phyloP scores from a whole-genome alignment of 306 rosid genomes.

The Pterocarpus macrocarpus region DNA sequence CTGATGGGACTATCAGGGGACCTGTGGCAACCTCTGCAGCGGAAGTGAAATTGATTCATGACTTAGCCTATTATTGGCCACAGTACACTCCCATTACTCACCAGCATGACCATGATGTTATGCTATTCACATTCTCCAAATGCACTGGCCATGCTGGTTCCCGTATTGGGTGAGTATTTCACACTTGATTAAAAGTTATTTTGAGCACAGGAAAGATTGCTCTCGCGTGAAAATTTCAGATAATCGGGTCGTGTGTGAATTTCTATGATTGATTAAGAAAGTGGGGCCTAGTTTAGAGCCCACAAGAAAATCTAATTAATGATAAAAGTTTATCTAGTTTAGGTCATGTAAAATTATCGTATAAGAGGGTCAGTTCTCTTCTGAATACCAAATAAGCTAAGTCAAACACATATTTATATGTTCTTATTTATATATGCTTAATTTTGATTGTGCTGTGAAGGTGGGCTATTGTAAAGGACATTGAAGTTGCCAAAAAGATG shows the following conservation, averaged over 20 bases:
- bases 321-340: no score
- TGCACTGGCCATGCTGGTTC: conserved; percentile 95
- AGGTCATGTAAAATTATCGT: no score
- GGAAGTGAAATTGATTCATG: conserved; percentile 64
- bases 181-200: no score
- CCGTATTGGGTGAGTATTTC: conserved; percentile 72
- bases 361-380: no score
- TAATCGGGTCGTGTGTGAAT: no score
- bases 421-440: neutral
- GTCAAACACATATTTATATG: no score
- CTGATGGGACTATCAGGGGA: conserved; percentile 65
- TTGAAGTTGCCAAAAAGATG: conserved; percentile 77
- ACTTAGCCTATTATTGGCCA: conserved; percentile 92
- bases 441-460: conserved; percentile 46
- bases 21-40: conserved; percentile 51
- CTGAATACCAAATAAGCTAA: no score
- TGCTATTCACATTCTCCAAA: conserved; percentile 88
- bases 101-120: conserved; percentile 64
- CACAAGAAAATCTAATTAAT: no score
- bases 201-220: no score
- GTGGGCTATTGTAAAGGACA: conserved; percentile 87
- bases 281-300: no score
- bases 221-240: no score
- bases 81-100: conserved; percentile 79
- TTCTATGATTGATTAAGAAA: no score